These are phyloP conservation scores for Camelina laxa DNA, from an alignment of 345 rosid genomes.

Conservation along the genomic window DNA sequence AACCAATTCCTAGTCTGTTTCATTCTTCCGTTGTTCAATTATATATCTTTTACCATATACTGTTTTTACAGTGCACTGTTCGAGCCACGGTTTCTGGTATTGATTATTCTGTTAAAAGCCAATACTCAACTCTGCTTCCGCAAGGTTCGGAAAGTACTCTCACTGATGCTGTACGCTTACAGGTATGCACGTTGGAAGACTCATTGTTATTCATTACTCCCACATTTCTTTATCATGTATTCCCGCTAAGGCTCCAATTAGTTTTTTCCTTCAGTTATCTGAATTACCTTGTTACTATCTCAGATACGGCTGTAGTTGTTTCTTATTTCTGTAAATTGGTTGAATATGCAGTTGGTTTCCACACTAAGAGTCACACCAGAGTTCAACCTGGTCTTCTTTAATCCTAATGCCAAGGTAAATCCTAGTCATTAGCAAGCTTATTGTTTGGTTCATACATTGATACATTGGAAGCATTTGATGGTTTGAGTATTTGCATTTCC, in stretches of 20 bases:
- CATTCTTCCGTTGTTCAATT: neutral
- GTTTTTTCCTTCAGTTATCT: neutral
- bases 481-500: neutral
- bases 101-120: slow-evolving; percentile 48
- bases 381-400: slow-evolving; percentile 73
- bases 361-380: slow-evolving; percentile 75
- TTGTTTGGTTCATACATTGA: neutral
- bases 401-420: slow-evolving; percentile 83
- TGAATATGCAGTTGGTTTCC: slow-evolving; percentile 83
- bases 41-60: slow-evolving; percentile 5
- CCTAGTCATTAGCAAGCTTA: neutral
- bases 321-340: slow-evolving; percentile 41
- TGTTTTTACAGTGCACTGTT: slow-evolving; percentile 68
- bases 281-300: slow-evolving; percentile 5
- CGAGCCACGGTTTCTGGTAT: slow-evolving; percentile 74
- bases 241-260: neutral
- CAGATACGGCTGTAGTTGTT: slow-evolving; percentile 15
- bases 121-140: slow-evolving; percentile 48
- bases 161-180: slow-evolving; percentile 76
- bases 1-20: neutral
- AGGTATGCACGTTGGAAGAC: slow-evolving; percentile 54
- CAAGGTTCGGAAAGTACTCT: slow-evolving; percentile 54
- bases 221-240: slow-evolving; percentile 11
- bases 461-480: slow-evolving; percentile 13
- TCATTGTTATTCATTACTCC: slow-evolving; percentile 1